Evolutionary conservation across 805 yeast genomes (phyloP).

Genomic region (Brettanomyces bruxellensis): DNA sequence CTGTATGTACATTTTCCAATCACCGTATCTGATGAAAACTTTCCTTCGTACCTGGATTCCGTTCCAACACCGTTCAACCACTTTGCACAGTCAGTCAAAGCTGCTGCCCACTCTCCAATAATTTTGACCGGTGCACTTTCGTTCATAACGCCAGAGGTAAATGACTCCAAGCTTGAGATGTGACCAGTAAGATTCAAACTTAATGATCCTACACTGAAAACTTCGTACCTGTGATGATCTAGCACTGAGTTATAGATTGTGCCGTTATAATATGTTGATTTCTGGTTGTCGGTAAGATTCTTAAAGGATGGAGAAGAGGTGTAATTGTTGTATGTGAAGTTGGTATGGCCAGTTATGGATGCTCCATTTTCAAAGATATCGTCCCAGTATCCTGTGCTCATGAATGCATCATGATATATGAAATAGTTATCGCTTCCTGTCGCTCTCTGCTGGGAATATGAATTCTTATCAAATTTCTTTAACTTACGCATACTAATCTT

Average conservation of each 20-base stretch:
- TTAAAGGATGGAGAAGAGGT: not conserved
- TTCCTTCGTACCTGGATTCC: conserved; percentile 72
- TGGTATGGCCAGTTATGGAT: conserved; percentile 5
- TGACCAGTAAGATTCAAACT: conserved; percentile 51
- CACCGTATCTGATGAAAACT: conserved; percentile 30
- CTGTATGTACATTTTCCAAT: conserved; percentile 36
- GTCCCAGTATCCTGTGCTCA: conserved; percentile 48
- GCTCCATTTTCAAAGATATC: conserved; percentile 23
- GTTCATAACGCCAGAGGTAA: conserved; percentile 33
- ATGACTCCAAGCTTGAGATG: conserved; percentile 40
- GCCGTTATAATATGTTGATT: conserved; percentile 7
- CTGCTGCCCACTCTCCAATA: conserved; percentile 83
- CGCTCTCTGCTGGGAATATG: conserved; percentile 35
- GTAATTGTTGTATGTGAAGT: conserved; percentile 3
- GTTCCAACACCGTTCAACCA: conserved; percentile 84
- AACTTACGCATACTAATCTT: conserved; percentile 35
- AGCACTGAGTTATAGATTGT: conserved; percentile 58
- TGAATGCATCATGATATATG: conserved; percentile 61
- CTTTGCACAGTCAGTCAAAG: conserved; percentile 81
- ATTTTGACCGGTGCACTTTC: conserved; percentile 38
- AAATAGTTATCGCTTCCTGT: conserved; percentile 32
- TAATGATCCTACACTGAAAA: conserved; percentile 61
- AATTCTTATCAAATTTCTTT: conserved; percentile 30
- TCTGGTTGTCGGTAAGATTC: conserved; percentile 4
- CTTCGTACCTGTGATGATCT: conserved; percentile 91